These are phyloP conservation scores for Pleurotus tuoliensis DNA, from an alignment of 768 basidiomycete genomes.

Conservation along the genomic window DNA sequence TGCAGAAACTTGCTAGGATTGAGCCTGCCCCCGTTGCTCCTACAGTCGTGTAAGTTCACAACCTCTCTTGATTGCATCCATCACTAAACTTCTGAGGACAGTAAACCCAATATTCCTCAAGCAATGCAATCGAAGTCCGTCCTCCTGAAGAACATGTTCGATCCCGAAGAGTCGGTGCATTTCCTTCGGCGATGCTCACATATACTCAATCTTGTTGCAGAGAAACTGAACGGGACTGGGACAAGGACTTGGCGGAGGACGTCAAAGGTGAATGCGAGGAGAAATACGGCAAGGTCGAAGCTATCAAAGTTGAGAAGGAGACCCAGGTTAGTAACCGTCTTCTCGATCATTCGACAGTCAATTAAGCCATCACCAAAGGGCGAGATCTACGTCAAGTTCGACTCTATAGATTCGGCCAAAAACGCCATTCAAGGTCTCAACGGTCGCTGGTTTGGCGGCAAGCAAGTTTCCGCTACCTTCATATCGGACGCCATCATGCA, in stretches of 20 bases:
- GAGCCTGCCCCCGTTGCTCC: slow-evolving; percentile 57
- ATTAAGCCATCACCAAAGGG: slow-evolving; percentile 51
- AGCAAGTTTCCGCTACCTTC: slow-evolving; percentile 81
- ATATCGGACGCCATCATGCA: slow-evolving; percentile 94
- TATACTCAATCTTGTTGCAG: slow-evolving; percentile 33
- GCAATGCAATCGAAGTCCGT: slow-evolving; percentile 88
- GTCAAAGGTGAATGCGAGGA: slow-evolving; percentile 91
- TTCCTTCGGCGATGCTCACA: background rate
- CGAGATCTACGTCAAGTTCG: slow-evolving; percentile 96
- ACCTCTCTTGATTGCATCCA: background rate
- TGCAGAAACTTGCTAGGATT: slow-evolving; percentile 99
- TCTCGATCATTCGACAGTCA: background rate
- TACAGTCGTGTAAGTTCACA: slow-evolving; percentile 53
- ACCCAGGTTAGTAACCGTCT: slow-evolving; percentile 60
- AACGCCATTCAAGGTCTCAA: slow-evolving; percentile 87
- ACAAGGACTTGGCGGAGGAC: slow-evolving; percentile 92
- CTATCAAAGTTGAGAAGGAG: slow-evolving; percentile 92
- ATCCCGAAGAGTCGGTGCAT: slow-evolving; percentile 83
- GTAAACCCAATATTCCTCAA: slow-evolving; percentile 76
- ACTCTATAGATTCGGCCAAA: slow-evolving; percentile 71
- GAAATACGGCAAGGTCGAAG: slow-evolving; percentile 84
- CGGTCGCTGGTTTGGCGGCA: slow-evolving; percentile 95
- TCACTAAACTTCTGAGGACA: slow-evolving; percentile 35
- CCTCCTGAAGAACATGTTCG: slow-evolving; percentile 92
- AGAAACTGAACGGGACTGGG: slow-evolving; percentile 96